phyloP scores from a whole-genome alignment of 2,329 filamentous ascomycete genomes.

The Penicillium decumbens region DNA sequence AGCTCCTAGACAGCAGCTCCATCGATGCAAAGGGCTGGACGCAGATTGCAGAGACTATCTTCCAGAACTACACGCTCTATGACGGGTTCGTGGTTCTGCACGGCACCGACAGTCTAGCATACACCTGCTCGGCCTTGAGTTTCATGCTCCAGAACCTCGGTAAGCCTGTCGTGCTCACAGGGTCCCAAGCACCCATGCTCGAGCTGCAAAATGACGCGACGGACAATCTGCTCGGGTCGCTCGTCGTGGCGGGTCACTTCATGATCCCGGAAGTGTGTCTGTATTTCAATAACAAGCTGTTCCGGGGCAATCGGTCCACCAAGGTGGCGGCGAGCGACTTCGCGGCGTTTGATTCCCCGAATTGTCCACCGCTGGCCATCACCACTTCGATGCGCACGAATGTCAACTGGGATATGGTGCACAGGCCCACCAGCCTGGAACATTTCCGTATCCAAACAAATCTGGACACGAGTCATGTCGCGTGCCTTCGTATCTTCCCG shows the following conservation, averaged over 20 bases:
- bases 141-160: constrained; percentile 91
- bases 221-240: constrained; percentile 80
- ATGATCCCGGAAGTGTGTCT: constrained; percentile 89
- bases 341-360: constrained; percentile 84
- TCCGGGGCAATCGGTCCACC: constrained; percentile 80
- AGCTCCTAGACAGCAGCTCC: constrained; percentile 81
- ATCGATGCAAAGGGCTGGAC: constrained; percentile 85
- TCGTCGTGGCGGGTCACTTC: constrained; percentile 88
- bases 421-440: constrained; percentile 67
- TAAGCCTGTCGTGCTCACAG: constrained; percentile 85
- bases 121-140: constrained; percentile 82
- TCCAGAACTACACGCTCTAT: constrained; percentile 79
- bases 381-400: constrained; percentile 76
- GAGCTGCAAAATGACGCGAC: constrained; percentile 86
- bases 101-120: constrained; percentile 83
- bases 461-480: constrained; percentile 81
- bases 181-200: constrained; percentile 79
- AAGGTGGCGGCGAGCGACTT: constrained; percentile 85
- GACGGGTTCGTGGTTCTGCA: constrained; percentile 90
- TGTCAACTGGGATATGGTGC: constrained; percentile 73
- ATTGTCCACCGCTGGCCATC: constrained; percentile 72
- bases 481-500: constrained; percentile 83
- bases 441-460: constrained; percentile 69
- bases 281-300: constrained; percentile 89
- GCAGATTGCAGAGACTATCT: constrained; percentile 72